Evolutionary conservation across 345 rosid species (phyloP), one percentile per base, ranked within the genome.

Genomic region (Salix brachista): DNA sequence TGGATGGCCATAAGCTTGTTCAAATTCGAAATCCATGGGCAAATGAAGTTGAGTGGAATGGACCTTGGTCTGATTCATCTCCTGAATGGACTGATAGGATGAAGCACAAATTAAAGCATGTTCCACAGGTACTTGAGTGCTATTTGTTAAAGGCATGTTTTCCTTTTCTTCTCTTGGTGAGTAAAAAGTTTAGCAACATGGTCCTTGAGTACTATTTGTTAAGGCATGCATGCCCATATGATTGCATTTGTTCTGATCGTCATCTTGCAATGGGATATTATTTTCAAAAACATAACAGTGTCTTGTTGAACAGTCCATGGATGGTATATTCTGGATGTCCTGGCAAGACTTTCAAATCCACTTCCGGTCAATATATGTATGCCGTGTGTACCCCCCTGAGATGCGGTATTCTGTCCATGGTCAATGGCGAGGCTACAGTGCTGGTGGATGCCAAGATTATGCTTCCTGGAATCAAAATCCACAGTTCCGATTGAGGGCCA

Each of bases 311-410:
- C 97, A 96, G 99, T 90, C 99, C 70, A 94, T 88, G 77, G 97
- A 96, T 78, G 99, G 99, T 72, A 96, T 96, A 83, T 96, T 96
- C 87, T 96, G 99, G 99, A 96, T 96, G 99, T 94, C 96, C 44
- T 96, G 99, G 99, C 98, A 96, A 94, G 99, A 96, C 80, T 96
- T 96, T 74, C 99, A 96, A 86, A 94, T 96, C 81, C 99, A 96
- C 85, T 96, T 96, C 88, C 86, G 98, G 69, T 96, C 99, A n/a
- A 94, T 96, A 75, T 96, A 96, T 81, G 97, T 94, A 37, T 96
- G 99, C 70, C 97, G 99, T 26, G 93, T 96, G 73, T 96, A 96
- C 66, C 99, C 99, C 62, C 86, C 91, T 11, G 99, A 96, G 86
- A 96, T 96, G 99, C 94, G 98, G 28, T 89, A 92, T 88, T 94